These are phyloP conservation scores for Mortierella sp. DNA, from an alignment of 371 early-diverging fungal genomes.

Conservation along the genomic window DNA sequence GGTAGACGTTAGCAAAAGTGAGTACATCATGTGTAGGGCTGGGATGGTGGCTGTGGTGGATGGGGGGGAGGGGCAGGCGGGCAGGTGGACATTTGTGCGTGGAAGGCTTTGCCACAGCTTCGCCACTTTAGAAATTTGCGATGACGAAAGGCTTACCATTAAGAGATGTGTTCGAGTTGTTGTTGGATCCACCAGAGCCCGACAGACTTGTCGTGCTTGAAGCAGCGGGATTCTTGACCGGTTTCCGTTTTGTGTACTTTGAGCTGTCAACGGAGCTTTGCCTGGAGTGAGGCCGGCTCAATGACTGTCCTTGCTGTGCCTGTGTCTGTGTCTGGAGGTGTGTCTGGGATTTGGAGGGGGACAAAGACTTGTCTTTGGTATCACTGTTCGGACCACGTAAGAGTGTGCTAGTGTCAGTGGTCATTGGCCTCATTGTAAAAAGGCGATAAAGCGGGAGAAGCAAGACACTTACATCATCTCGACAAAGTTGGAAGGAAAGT, in stretches of 20 bases:
- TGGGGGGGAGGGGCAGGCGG: too few relatives aligned
- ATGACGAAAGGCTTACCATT: slow-evolving; percentile 8
- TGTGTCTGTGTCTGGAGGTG: too few relatives aligned
- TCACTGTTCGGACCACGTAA: too few relatives aligned
- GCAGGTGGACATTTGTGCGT: too few relatives aligned
- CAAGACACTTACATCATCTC: slow-evolving; percentile 29
- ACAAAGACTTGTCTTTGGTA: background rate
- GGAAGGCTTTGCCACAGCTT: too few relatives aligned
- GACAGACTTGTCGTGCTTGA: slow-evolving; percentile 8
- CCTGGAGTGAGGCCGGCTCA: slow-evolving; percentile 18
- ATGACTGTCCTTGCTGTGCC: too few relatives aligned
- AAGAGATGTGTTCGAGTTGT: slow-evolving; percentile 19
- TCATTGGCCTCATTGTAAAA: background rate
- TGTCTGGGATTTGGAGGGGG: slow-evolving; percentile 11
- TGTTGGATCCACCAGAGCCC: background rate
- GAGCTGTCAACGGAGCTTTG: slow-evolving; percentile 35
- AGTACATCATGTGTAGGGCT: too few relatives aligned
- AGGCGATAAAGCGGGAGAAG: background rate
- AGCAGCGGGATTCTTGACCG: slow-evolving; percentile 14
- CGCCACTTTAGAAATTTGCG: background rate
- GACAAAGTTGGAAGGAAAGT: slow-evolving; percentile 51
- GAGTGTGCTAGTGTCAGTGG: background rate
- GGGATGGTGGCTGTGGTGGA: too few relatives aligned
- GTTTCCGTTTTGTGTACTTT: slow-evolving; percentile 43
- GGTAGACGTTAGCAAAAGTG: background rate